Evolutionary conservation across 2,329 filamentous ascomycete genomes (phyloP), one percentile per base, ranked within the genome.

Genomic region (Penicillium sp.): DNA sequence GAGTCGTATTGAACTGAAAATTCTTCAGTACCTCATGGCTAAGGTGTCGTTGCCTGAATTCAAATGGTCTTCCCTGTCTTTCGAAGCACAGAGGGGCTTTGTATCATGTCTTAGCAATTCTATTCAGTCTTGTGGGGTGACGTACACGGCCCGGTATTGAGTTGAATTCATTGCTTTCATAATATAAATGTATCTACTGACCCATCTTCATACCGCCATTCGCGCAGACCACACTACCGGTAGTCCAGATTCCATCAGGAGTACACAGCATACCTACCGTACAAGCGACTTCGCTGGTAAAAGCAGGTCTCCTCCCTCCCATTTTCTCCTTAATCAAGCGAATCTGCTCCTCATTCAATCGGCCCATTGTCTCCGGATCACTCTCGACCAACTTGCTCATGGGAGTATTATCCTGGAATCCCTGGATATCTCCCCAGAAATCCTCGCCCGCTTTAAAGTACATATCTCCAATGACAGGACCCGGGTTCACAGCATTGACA

Each of bases 191-290:
- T 27, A 11, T 40, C 22, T 27, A 41, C 22, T 41, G 39, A 2
- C 39, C 39, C 38, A 48, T 48, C 5, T 42, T 48, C 46, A 42
- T 48, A 11, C 87, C 88, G 1, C 88, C 88, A 65, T 90, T 90
- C 5, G 87, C 86, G 69, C 83, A 87, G 4, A 90, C 80, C 4
- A 89, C 84, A 66, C 84, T 84, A 0, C 88, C 88, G 0, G 87
- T 91, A 61, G 81, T 84, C 86, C 87, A 90, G 5, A 77, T 80
- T 28, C 81, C 79, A 61, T 90, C 87, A 5, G 78, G 75, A 7
- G 79, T 77, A 64, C 86, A 88, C 9, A 90, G 72, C 84, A 89
- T 88, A 1, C 79, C 85, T 10, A 89, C 81, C 8, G 88, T 79
- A 0, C 86, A 87, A 0, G 85, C 87, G 65, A 90, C 79, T 72